A percentile compares a stretch with the other conserved stretches of the same genome.
phyloP scores from a whole-genome alignment of 2,329 filamentous ascomycete species.

The Lachnellula willkommii region DNA sequence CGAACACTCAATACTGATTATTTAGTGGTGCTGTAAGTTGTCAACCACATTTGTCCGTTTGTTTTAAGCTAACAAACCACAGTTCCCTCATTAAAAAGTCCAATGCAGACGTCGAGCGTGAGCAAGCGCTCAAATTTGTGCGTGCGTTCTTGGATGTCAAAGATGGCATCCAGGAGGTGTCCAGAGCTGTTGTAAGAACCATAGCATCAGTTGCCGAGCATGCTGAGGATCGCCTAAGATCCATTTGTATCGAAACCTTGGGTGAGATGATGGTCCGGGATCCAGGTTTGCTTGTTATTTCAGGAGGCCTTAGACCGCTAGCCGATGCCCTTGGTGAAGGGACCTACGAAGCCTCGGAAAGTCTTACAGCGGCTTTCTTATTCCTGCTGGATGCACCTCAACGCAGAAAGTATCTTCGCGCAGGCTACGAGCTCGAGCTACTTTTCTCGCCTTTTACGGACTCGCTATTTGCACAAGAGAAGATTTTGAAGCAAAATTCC shows the following conservation, averaged over 20 bases:
- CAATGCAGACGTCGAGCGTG: conserved; percentile 93
- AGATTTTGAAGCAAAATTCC: conserved; percentile 73
- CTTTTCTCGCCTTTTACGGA: conserved; percentile 93
- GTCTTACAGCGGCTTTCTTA: conserved; percentile 78
- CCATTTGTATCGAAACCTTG: conserved; percentile 88
- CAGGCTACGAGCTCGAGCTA: conserved; percentile 83
- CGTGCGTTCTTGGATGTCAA: conserved; percentile 94
- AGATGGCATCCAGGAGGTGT: conserved; percentile 81
- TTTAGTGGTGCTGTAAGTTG: conserved; percentile 66
- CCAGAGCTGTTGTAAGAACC: conserved; percentile 78
- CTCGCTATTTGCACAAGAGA: conserved; percentile 56
- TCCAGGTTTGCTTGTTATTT: conserved; percentile 71
- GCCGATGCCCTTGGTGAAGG: conserved; percentile 90
- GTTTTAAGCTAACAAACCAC: conserved; percentile 16
- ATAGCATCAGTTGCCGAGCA: conserved; percentile 87
- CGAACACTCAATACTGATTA: conserved; percentile 85
- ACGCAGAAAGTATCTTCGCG: conserved; percentile 73
- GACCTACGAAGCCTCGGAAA: conserved; percentile 87
- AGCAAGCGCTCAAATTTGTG: conserved; percentile 95
- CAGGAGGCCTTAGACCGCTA: conserved; percentile 79
- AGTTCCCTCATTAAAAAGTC: conserved; percentile 88
- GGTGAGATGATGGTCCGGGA: conserved; percentile 87
- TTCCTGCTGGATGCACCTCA: conserved; percentile 83
- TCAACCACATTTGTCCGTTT: neutral
- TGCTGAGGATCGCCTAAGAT: conserved; percentile 64